Base-by-base conservation (phyloP, 306 rosid species). In the Lathyrus sativus region DNA sequence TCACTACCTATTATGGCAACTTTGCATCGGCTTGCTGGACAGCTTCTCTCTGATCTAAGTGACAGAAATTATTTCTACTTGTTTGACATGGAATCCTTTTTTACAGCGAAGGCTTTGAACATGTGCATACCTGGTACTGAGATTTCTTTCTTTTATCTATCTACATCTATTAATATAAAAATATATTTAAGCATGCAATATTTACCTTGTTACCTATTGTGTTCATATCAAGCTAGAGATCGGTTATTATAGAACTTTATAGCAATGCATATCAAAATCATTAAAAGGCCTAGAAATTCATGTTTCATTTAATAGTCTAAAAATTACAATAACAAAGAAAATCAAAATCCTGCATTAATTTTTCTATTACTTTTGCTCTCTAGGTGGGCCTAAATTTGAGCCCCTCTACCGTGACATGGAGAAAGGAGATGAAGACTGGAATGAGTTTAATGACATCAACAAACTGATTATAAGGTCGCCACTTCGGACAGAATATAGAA, bases 1-100 rank as follows among this genome's bases (percentile, higher is more conserved):
- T 95, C 99, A 3, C 99, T 95, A 59, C 99, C 99, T 17, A 95
- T 95, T 68, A 95, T 95, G 99, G 99, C 99, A 57, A 90, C 99
- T 51, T 84, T 95, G 74, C 99, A 95, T 76, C 89, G 99, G 68
- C 95, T 95, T 46, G 97, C 99, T 28, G 99, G 99, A 56, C 99
- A 95, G 65, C 89, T 95, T 62, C 89, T 95, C 19, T 95, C 99
- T 19, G 99, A 95, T 81, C 81, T 95, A 59, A 95, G 87, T 68
- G 99, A 95, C 75, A 88, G 96, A 67, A 95, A 95, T 70, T 95
- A 95, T 69, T 95, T 95, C 83, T 95, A 95, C 86, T 77, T 95
- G 85, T 95, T 95, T 72, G 99, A 95, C 82, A 95, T 95, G 99
- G 99, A 95, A 86, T 95, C 99, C 4, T 95, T 95, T 67, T 95